Base-by-base conservation (phyloP, 2,329 filamentous ascomycete genomes). In the Neofusicoccum sp. region DNA sequence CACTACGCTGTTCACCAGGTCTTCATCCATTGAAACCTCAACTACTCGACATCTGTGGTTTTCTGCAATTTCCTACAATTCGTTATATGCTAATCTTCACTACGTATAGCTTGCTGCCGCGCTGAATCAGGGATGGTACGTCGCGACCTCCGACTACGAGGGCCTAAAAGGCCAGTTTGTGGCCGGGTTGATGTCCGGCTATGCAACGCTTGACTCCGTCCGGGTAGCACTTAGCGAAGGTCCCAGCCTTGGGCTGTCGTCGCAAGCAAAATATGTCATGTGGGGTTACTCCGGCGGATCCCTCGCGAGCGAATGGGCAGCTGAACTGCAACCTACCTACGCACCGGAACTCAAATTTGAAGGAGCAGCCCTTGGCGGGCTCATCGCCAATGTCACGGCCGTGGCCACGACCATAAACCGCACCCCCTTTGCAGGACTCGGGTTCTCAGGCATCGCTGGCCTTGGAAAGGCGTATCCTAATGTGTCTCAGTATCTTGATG, bases 311-410 rank as follows among this genome's bases (percentile, higher is more conserved):
- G 66, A 65, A 28, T 70, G 65, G 64, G 70, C 69, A 7, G 63
- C 65, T 9, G 68, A 70, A 51, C 63, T 71, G 8, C 63, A 68
- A 38, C 44, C 64, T 2, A 48, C 56, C 7, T 72, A 72, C 43
- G 70, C 70, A 4, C 65, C 69, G 3, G 70, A 71, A 36, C 60
- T 72, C 33, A 41, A 63, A 4, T 68, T 73, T 48, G 62, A 62
- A 4, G 73, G 71, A 20, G 63, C 67, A 4, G 71, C 71, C 1
- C 51, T 71, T 2, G 72, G 72, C 26, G 73, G 71, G 12, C 54
- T 70, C 4, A 68, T 68, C 3, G 66, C 71, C 3, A 72, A 75
- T 43, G 45, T 71, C 14, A 68, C 60, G 7, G 65, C 65, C 16
- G 64, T 67, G 1, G 40, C 68, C 11, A 45, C 63, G 2, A 65